These are phyloP conservation scores for Ziziphus jujuba DNA, from an alignment of 306 rosid species.

Conservation along the genomic window DNA sequence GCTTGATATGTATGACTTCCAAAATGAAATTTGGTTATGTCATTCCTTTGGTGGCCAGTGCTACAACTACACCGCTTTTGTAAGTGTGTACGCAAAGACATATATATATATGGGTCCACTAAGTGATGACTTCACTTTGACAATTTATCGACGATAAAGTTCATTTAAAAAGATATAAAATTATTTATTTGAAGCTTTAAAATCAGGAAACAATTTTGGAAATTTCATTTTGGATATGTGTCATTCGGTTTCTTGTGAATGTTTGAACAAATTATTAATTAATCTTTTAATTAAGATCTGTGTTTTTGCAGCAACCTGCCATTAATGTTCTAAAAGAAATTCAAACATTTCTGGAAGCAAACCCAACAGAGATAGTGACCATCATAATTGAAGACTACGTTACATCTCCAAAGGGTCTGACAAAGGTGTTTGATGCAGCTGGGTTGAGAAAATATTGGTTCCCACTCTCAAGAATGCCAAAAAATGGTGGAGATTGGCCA, in stretches of 20 bases:
- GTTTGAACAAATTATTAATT: background rate
- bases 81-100: slow-evolving; percentile 40
- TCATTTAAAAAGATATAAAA: too few relatives aligned
- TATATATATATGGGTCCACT: too few relatives aligned
- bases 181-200: too few relatives aligned
- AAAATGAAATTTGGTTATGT: slow-evolving; percentile 84
- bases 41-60: slow-evolving; percentile 74
- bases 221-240: too few relatives aligned
- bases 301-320: slow-evolving; percentile 72
- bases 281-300: background rate
- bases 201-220: too few relatives aligned
- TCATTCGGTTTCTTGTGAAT: too few relatives aligned
- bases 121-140: too few relatives aligned
- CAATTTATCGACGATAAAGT: too few relatives aligned
- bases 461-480: slow-evolving; percentile 86
- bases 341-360: slow-evolving; percentile 67
- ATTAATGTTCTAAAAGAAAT: slow-evolving; percentile 72
- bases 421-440: slow-evolving; percentile 86
- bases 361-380: slow-evolving; percentile 80
- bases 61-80: slow-evolving; percentile 86
- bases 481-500: slow-evolving; percentile 89
- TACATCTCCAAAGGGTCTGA: slow-evolving; percentile 77
- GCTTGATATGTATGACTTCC: slow-evolving; percentile 90
- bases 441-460: slow-evolving; percentile 87
- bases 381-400: slow-evolving; percentile 91